Evolutionary conservation across 164 flowering plant species (phyloP).

Genomic region (Euptelea pleiosperma): DNA sequence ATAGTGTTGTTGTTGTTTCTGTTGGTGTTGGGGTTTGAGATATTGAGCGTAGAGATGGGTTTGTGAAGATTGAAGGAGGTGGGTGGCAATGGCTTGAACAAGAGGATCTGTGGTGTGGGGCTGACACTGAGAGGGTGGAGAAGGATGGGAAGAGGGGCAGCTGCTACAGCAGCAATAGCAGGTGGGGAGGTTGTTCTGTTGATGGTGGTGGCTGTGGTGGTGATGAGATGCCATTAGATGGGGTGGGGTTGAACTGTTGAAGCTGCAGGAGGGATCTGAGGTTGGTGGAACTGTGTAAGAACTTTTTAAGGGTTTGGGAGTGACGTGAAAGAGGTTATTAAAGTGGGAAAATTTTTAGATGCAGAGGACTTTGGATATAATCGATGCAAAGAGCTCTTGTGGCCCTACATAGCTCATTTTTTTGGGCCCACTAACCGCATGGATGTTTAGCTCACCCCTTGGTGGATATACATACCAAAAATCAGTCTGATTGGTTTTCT

Average conservation of each 20-base stretch:
- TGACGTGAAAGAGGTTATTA: neutral
- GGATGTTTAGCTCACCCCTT: too few species aligned
- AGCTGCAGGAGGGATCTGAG: neutral
- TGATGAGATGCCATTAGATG: constrained; percentile 47
- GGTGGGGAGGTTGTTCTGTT: constrained; percentile 17
- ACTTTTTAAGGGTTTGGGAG: neutral
- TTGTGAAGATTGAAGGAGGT: constrained; percentile 34
- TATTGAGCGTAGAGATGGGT: constrained; percentile 20
- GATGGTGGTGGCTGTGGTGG: constrained; percentile 30
- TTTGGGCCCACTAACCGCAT: too few species aligned
- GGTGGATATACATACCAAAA: too few species aligned
- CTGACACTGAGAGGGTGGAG: constrained; percentile 15
- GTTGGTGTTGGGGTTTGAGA: constrained; percentile 16
- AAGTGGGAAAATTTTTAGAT: too few species aligned
- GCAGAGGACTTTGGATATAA: too few species aligned
- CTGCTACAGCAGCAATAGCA: constrained; percentile 12
- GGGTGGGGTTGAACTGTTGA: neutral
- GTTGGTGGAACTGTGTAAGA: neutral
- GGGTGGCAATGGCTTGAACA: constrained; percentile 37
- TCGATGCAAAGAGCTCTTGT: too few species aligned
- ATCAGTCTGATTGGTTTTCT: too few species aligned
- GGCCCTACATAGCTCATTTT: too few species aligned
- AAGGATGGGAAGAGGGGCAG: constrained; percentile 10
- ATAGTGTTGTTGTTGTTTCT: neutral
- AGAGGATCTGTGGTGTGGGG: constrained; percentile 31